phyloP scores from a whole-genome alignment of 768 basidiomycete genomes.

The Dendrothele bispora region DNA sequence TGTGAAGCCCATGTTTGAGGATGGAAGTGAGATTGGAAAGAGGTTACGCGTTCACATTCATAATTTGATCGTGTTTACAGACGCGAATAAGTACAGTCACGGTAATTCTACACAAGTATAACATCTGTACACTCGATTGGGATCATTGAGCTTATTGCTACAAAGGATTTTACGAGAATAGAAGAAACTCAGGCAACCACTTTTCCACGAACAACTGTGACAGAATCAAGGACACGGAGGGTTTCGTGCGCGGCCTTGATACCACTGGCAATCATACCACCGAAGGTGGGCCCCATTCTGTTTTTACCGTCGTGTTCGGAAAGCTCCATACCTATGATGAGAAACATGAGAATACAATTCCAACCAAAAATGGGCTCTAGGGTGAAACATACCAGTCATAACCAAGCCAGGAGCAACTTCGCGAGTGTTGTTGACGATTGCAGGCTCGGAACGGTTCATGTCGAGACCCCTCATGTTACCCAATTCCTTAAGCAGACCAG shows the following conservation, averaged over 20 bases:
- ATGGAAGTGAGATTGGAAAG: too few species aligned
- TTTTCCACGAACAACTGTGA: slow-evolving; percentile 53
- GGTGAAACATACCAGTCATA: slow-evolving; percentile 56
- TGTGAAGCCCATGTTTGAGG: slow-evolving; percentile 47
- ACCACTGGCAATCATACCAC: slow-evolving; percentile 78
- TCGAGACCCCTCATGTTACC: slow-evolving; percentile 81
- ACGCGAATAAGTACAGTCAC: too few species aligned
- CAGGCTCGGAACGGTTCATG: slow-evolving; percentile 81
- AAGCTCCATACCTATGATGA: slow-evolving; percentile 69
- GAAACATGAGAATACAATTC: slow-evolving; percentile 2
- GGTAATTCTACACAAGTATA: too few species aligned
- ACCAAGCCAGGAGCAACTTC: slow-evolving; percentile 77
- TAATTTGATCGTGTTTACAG: too few species aligned
- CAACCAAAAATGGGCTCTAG: neutral
- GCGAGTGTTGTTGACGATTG: slow-evolving; percentile 75
- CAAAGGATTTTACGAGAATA: too few species aligned
- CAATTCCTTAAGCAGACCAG: slow-evolving; percentile 70
- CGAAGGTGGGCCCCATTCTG: slow-evolving; percentile 79
- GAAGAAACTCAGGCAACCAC: slow-evolving; percentile 39
- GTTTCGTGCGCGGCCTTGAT: slow-evolving; percentile 72
- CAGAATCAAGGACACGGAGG: slow-evolving; percentile 48
- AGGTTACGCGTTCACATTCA: too few species aligned
- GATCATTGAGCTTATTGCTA: too few species aligned
- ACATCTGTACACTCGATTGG: too few species aligned
- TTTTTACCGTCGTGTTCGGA: slow-evolving; percentile 80